Base-by-base conservation (phyloP, 2,329 filamentous ascomycete genomes). In the Ophiosphaerella korrae region DNA sequence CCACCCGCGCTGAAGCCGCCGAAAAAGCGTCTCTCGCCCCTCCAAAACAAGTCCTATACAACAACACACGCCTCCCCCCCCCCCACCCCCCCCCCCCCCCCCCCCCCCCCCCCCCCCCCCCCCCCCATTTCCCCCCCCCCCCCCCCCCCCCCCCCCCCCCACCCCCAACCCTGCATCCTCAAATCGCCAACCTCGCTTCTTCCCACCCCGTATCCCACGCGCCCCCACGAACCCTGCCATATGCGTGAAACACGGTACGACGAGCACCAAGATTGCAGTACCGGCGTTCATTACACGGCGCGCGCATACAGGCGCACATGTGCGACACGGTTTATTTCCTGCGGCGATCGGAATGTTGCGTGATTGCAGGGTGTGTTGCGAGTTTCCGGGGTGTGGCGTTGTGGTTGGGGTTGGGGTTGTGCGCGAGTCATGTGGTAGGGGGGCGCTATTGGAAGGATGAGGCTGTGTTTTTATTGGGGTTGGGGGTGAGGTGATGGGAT, bases 31-130 rank as follows among this genome's bases (percentile, higher is more conserved):
- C 91, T 4, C 84, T 83, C 45, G 89, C 89, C 40, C 86, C 85
- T 0, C 90, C 90, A 0, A 95, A 89, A 72, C 79, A 84, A 7
- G 88, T 97, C 35, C 49, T 88, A 23, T 92, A 96, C 70, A 82
- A 84, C 56, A 96, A 96, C 64, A 99, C 94, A 1, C 85, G 93
- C 44, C 80, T 95, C 45, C 86, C 87, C 3, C 77, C 78, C 3
- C 75, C 79, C 7, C 45, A 60, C 51, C 29, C 60, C 3, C n/a
- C n/a, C n/a, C n/a, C n/a, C n/a, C n/a, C n/a, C n/a, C n/a, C n/a
- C n/a, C n/a, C n/a, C n/a, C n/a, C n/a, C n/a, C n/a, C n/a, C n/a
- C n/a, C n/a, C n/a, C n/a, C n/a, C n/a, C n/a, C n/a, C n/a, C n/a
- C n/a, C n/a, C n/a, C n/a, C n/a, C n/a, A n/a, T n/a, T n/a, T n/a